Conservation (phyloP, 2,329 filamentous ascomycete species). For the Bipolaris bicolor region DNA sequence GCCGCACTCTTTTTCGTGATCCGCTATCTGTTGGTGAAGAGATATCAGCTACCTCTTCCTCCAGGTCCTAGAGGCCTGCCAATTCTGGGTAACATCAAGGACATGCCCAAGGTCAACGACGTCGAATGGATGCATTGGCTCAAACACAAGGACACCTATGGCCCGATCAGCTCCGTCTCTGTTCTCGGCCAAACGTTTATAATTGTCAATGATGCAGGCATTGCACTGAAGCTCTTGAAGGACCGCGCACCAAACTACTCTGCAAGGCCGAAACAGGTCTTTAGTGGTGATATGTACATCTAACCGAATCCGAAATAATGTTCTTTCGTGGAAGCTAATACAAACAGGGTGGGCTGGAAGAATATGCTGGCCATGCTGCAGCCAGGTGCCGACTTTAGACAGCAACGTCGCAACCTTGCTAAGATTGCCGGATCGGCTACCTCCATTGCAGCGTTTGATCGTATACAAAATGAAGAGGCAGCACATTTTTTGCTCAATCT, state of each 20-base stretch:
- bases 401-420: constrained; percentile 35
- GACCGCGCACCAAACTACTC: constrained; percentile 30
- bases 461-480: constrained; percentile 37
- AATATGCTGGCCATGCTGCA: constrained; percentile 28
- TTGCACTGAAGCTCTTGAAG: constrained; percentile 34
- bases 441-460: constrained; percentile 33
- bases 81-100: constrained; percentile 58
- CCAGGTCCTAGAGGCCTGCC: constrained; percentile 59
- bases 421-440: constrained; percentile 33
- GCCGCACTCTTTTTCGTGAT: neutral
- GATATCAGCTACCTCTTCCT: constrained; percentile 45
- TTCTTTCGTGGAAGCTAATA: neutral
- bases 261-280: constrained; percentile 30
- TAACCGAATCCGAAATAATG: neutral
- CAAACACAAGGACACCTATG: constrained; percentile 49
- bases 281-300: constrained; percentile 35
- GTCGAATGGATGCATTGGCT: constrained; percentile 54
- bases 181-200: constrained; percentile 39
- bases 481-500: constrained; percentile 38
- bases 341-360: constrained; percentile 34
- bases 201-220: constrained; percentile 37
- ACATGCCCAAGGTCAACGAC: constrained; percentile 52
- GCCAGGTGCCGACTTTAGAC: constrained; percentile 31
- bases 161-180: constrained; percentile 40
- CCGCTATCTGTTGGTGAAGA: neutral